Conservation (phyloP, 2,329 filamentous ascomycete genomes). For the Fusarium acutatum region DNA sequence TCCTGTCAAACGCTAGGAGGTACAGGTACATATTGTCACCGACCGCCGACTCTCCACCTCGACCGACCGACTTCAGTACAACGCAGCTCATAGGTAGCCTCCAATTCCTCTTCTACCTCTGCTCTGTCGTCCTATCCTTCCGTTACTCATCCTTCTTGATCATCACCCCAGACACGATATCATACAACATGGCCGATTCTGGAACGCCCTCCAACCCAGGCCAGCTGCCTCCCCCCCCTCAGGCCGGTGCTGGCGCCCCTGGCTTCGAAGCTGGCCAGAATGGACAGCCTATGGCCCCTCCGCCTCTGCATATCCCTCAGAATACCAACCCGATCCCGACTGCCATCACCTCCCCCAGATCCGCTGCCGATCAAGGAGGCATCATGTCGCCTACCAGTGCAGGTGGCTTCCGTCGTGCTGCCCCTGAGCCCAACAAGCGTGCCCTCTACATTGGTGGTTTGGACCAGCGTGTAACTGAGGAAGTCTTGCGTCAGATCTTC, state of each 20-base stretch:
- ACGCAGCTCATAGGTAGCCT: conserved; percentile 42
- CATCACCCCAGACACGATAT: conserved; percentile 23
- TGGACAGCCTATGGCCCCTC: conserved; percentile 83
- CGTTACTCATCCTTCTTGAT: conserved; percentile 26
- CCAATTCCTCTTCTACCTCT: conserved; percentile 29
- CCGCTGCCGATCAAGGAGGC: conserved; percentile 67
- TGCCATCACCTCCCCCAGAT: conserved; percentile 88
- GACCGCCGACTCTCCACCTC: conserved; percentile 43
- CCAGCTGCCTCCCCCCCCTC: conserved; percentile 75
- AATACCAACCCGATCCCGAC: conserved; percentile 97
- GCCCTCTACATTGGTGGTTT: conserved; percentile 95
- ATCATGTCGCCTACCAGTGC: conserved; percentile 88
- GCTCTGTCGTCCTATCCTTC: conserved; percentile 26
- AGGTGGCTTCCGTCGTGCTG: conserved; percentile 86
- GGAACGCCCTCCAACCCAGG: conserved; percentile 68
- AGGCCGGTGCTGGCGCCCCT: conserved; percentile 74
- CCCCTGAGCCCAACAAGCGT: conserved; percentile 98
- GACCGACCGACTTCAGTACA: conserved; percentile 37
- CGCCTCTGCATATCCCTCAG: conserved; percentile 91
- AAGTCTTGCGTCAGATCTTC: conserved; percentile 96
- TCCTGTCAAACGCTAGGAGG: conserved; percentile 40
- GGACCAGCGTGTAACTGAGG: conserved; percentile 94
- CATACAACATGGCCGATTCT: conserved; percentile 77
- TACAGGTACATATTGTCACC: conserved; percentile 39
- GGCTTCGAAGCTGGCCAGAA: conserved; percentile 80